Evolutionary conservation across 2,329 filamentous ascomycete genomes (phyloP).

Genomic region (Penicillium sp.): DNA sequence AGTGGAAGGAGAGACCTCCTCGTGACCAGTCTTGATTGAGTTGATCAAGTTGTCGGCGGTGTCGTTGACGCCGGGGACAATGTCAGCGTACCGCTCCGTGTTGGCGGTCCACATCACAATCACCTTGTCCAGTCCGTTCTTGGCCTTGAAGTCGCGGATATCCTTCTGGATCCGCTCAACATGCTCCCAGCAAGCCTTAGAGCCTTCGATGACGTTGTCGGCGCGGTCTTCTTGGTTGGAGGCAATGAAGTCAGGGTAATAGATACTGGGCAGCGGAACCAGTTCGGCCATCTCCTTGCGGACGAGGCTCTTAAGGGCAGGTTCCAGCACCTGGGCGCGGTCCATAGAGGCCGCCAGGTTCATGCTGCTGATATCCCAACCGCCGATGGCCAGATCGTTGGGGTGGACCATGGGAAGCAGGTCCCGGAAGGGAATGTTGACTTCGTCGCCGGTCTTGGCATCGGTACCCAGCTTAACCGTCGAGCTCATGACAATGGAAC

Average conservation of each 20-base stretch:
- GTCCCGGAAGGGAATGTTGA: slow-evolving; percentile 94
- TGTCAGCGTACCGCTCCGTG: slow-evolving; percentile 91
- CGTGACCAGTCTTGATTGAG: slow-evolving; percentile 78
- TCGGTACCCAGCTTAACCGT: slow-evolving; percentile 95
- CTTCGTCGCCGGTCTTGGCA: slow-evolving; percentile 72
- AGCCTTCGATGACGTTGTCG: slow-evolving; percentile 79
- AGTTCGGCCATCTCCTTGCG: slow-evolving; percentile 88
- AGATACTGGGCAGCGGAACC: slow-evolving; percentile 87
- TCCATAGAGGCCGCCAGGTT: slow-evolving; percentile 91
- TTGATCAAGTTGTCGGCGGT: slow-evolving; percentile 89
- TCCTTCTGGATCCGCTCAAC: slow-evolving; percentile 90
- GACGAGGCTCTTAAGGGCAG: slow-evolving; percentile 82
- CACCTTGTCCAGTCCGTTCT: slow-evolving; percentile 83
- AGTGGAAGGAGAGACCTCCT: slow-evolving; percentile 90
- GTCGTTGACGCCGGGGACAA: slow-evolving; percentile 86
- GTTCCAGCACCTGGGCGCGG: slow-evolving; percentile 88
- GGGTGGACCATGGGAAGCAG: slow-evolving; percentile 95
- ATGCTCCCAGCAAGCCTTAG: slow-evolving; percentile 77
- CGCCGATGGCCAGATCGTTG: slow-evolving; percentile 88
- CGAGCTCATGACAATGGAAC: slow-evolving; percentile 92
- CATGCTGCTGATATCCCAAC: slow-evolving; percentile 94
- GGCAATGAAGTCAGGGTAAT: slow-evolving; percentile 99
- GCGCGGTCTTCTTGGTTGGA: slow-evolving; percentile 96
- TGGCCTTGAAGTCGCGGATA: slow-evolving; percentile 86
- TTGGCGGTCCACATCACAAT: slow-evolving; percentile 98